Evolutionary conservation across 768 basidiomycete species (phyloP), one percentile per base, ranked within the genome.

Genomic region (Lepiota brunneoincarnata): DNA sequence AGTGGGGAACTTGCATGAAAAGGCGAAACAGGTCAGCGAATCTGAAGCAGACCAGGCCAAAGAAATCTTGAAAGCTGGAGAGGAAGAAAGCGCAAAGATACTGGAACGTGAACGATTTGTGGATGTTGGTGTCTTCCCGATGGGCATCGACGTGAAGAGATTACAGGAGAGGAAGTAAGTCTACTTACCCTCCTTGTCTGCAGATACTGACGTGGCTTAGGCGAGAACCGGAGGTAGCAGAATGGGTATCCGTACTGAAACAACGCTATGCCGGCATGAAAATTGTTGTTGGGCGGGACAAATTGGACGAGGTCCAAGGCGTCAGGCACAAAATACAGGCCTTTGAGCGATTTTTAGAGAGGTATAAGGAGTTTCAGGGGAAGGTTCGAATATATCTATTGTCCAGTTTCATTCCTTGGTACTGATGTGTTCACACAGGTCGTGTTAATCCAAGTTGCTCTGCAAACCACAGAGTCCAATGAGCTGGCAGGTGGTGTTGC

Each of bases 211-310:
- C 26, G 37, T 46, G 5, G n/a, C 42, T 35, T 53, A 89, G 88
- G 63, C 77, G 77, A 23, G 84, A 91, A 43, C 79, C 84, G 0
- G 91, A 94, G 49, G 92, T 94, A 2, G 70, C 77, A 0, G 89
- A 93, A 56, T 94, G 93, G 91, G 86, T 91, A 3, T 76, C 82
- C 35, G 77, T 84, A 2, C 73, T 95, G n/a, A 80, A 77, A 38
- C 88, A 91, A 68, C 83, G 91, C 0, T 95, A 94, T 63, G 77
- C 81, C 0, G 93, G 90, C 1, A 87, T 91, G 82, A 91, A 90
- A 71, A 76, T 93, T 62, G 80, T 94, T 45, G 92, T 95, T 0
- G 93, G 91, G 0, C 74, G 92, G 2, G 92, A 94, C 67, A 94
- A 95, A 69, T 77, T 95, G 24, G 92, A 95, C 64, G 89, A 89